Base-by-base conservation (phyloP, 108 stramenopile species). In the Stephanodiscus minutulus region DNA sequence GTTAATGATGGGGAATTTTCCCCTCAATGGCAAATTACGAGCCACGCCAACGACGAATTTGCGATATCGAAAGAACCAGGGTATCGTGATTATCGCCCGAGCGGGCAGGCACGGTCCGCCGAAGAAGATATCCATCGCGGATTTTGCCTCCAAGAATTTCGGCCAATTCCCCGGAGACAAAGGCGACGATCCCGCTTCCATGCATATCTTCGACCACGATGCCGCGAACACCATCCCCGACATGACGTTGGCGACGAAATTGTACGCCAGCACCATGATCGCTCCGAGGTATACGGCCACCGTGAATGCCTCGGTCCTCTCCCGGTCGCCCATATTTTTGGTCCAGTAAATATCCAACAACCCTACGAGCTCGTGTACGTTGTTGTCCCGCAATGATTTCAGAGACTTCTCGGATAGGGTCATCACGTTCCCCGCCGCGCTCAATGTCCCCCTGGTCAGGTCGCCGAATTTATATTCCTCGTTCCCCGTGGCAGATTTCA, bases 341-440 rank as follows among this genome's bases (percentile, higher is more conserved):
- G 37, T 82, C 81, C 81, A 82, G 56, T 66, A 77, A 22, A 72
- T 66, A 29, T 62, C 39, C 20, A 73, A 13, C 2, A 82, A 25
- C 31, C 77, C 75, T 4, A 82, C 75, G 15, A 72, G 29, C 35
- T 82, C 76, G 37, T 82, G 81, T 31, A 82, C 55, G 41, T 82
- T 77, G 0, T 63, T 56, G 11, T 76, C 81, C 20, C 81, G 54
- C 24, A 82, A 15, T 25, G 77, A 35, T 3, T 33, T 61, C 31
- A 82, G 18, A 28, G 81, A 72, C 37, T 82, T 77, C 39, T 82
- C 81, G 36, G 76, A 73, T 46, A 77, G 77, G 7, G 81, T 77
- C 59, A 82, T 29, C 1, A 67, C 57, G 43, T 52, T 72, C 24
- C 47, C 60, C 1, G 71, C 49, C n/a, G 81, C 48, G 13, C 35